Percentiles rank a stretch among this genome's conserved stretches.
Evolutionary conservation across 1,284 basidiomycete species (phyloP).

Genomic region (Boletus smithii): DNA sequence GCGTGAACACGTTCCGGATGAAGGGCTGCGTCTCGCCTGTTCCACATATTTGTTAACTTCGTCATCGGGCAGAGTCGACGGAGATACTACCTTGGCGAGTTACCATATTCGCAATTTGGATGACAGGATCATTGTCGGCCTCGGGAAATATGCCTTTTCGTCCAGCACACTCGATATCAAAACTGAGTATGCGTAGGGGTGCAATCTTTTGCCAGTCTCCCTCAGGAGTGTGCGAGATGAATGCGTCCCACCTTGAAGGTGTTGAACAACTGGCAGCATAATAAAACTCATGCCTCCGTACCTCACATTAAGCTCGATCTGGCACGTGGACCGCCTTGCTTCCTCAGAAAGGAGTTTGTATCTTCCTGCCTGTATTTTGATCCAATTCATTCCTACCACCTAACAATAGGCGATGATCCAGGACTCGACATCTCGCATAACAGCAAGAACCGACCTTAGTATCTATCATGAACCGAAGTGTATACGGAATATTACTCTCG

Average conservation of each 20-base stretch:
- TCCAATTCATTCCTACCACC: conserved; percentile 98
- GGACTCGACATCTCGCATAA: background rate
- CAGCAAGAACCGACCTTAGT: conserved; percentile 57
- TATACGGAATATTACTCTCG: conserved; percentile 90
- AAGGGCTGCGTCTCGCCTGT: conserved; percentile 84
- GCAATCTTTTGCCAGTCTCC: conserved; percentile 89
- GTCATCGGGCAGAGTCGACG: background rate
- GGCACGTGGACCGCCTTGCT: conserved; percentile 75
- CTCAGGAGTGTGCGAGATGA: conserved; percentile 87
- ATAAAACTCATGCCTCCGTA: conserved; percentile 34
- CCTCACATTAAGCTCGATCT: conserved; percentile 80
- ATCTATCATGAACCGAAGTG: conserved; percentile 94
- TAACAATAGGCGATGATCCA: conserved; percentile 31
- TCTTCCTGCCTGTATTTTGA: conserved; percentile 80
- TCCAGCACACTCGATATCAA: conserved; percentile 97
- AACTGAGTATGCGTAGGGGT: conserved; percentile 87
- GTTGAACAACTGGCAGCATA: background rate
- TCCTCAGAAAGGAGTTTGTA: conserved; percentile 61
- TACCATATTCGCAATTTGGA: conserved; percentile 98
- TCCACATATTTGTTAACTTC: conserved; percentile 5
- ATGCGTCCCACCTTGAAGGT: conserved; percentile 64
- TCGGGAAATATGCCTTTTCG: conserved; percentile 96
- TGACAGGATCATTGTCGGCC: conserved; percentile 83
- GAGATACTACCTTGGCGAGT: conserved; percentile 78
- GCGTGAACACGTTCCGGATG: conserved; percentile 92